These are phyloP conservation scores for Podospora sp. DNA, from an alignment of 495 filamentous ascomycete genomes.

Conservation along the genomic window DNA sequence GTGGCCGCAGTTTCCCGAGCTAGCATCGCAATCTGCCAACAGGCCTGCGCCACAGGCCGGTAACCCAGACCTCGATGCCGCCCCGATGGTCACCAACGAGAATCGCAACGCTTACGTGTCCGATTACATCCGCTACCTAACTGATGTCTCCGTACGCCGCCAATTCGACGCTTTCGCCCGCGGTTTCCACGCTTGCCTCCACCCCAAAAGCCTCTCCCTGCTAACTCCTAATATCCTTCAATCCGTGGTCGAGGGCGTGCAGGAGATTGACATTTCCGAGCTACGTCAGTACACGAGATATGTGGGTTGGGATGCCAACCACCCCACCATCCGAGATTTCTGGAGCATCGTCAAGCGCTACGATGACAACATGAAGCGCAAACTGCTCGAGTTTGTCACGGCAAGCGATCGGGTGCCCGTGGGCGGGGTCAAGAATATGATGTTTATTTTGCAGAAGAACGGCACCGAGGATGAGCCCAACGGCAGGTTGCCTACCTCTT, in stretches of 20 bases:
- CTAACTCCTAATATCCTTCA: slow-evolving; percentile 73
- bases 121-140: slow-evolving; percentile 89
- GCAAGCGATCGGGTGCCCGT: slow-evolving; percentile 89
- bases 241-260: slow-evolving; percentile 76
- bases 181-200: slow-evolving; percentile 79
- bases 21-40: slow-evolving; percentile 15
- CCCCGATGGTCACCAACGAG: slow-evolving; percentile 67
- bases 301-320: slow-evolving; percentile 71
- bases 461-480: slow-evolving; percentile 61
- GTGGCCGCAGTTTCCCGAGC: slow-evolving; percentile 48
- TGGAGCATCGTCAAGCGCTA: slow-evolving; percentile 77
- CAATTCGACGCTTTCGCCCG: slow-evolving; percentile 79
- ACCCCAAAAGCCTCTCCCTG: slow-evolving; percentile 67
- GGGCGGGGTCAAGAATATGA: slow-evolving; percentile 73
- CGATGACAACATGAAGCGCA: slow-evolving; percentile 66
- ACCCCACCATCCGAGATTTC: slow-evolving; percentile 73
- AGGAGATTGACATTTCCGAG: slow-evolving; percentile 72
- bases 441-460: slow-evolving; percentile 81
- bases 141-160: slow-evolving; percentile 70
- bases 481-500: slow-evolving; percentile 70
- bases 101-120: slow-evolving; percentile 77
- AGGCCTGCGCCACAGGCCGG: slow-evolving; percentile 33
- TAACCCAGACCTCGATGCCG: slow-evolving; percentile 48
- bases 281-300: slow-evolving; percentile 72
- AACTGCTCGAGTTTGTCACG: slow-evolving; percentile 91